Conservation (phyloP, 1,139 yeast genomes). For the Yamadazyma sp. region DNA sequence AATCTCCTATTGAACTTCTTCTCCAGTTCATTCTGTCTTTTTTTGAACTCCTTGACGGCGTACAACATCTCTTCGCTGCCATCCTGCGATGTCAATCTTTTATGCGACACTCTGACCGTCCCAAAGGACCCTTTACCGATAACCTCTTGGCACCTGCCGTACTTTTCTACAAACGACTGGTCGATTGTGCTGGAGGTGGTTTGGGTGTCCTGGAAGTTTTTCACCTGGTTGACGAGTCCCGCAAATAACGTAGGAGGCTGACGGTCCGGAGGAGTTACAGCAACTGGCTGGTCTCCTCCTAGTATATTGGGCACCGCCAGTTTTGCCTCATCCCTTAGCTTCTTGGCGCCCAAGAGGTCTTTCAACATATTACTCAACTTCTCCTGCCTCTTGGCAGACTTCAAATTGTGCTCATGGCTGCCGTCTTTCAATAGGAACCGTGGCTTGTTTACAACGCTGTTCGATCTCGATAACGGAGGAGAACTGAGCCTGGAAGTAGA, state of each 20-base stretch:
- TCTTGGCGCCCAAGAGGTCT: constrained; percentile 79
- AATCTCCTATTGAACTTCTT: constrained; percentile 46
- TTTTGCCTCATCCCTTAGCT: constrained; percentile 76
- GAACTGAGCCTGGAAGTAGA: constrained; percentile 11
- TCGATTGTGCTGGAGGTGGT: constrained; percentile 22
- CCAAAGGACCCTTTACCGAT: constrained; percentile 52
- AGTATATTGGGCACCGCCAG: constrained; percentile 78
- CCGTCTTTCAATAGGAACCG: constrained; percentile 59
- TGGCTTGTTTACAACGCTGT: constrained; percentile 23
- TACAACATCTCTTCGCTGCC: constrained; percentile 36
- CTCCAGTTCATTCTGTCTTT: constrained; percentile 43
- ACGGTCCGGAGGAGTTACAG: neutral
- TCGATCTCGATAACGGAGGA: constrained; percentile 18
- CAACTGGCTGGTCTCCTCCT: constrained; percentile 12
- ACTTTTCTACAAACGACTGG: constrained; percentile 48
- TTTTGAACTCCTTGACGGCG: constrained; percentile 50
- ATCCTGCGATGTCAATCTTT: constrained; percentile 21
- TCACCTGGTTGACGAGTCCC: constrained; percentile 71
- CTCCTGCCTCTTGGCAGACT: constrained; percentile 82
- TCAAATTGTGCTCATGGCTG: constrained; percentile 82
- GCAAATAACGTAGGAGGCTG: constrained; percentile 79
- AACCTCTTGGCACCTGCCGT: constrained; percentile 52
- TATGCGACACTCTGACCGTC: constrained; percentile 48
- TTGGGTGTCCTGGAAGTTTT: constrained; percentile 18
- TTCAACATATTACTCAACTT: constrained; percentile 84